A percentile compares a stretch with the other conserved stretches of the same genome.
Conservation (phyloP, 2,329 filamentous ascomycete species). For the Xylaria sp. region DNA sequence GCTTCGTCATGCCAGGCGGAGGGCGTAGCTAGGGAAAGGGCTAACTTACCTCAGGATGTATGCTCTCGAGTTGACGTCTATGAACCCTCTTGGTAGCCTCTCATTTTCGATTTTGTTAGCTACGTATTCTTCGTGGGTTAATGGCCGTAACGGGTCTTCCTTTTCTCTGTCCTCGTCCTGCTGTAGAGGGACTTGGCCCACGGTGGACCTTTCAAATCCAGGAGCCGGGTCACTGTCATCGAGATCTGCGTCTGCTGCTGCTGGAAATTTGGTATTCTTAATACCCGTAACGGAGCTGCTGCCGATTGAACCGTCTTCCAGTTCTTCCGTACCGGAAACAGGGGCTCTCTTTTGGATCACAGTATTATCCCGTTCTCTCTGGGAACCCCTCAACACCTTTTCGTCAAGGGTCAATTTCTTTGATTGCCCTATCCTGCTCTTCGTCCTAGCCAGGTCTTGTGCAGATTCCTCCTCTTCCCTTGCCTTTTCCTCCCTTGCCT, state of each 20-base stretch:
- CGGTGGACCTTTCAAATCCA: conserved; percentile 21
- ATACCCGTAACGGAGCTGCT: neutral
- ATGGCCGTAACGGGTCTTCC: conserved; percentile 55
- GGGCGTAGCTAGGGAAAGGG: neutral
- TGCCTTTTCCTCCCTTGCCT: conserved; percentile 38
- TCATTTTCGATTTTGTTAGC: conserved; percentile 57
- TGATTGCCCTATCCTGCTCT: conserved; percentile 10
- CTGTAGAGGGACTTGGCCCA: conserved; percentile 46
- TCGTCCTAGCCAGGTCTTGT: conserved; percentile 1
- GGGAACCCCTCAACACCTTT: conserved; percentile 17
- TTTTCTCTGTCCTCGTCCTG: conserved; percentile 41
- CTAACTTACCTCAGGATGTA: conserved; percentile 71
- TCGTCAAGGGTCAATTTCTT: conserved; percentile 28
- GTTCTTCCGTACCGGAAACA: conserved; percentile 26
- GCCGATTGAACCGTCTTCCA: conserved; percentile 7
- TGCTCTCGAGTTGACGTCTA: conserved; percentile 56
- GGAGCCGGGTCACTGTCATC: conserved; percentile 38
- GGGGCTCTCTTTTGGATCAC: conserved; percentile 42
- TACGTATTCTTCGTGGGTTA: conserved; percentile 67
- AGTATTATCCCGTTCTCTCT: conserved; percentile 16
- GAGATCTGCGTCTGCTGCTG: conserved; percentile 9
- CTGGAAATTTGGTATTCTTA: conserved; percentile 18
- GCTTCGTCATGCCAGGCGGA: too few relatives aligned
- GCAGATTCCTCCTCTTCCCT: conserved; percentile 37
- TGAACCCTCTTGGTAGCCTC: conserved; percentile 63